Conservation (phyloP, 2,329 filamentous ascomycete species). For the Trichoderma koningii region DNA sequence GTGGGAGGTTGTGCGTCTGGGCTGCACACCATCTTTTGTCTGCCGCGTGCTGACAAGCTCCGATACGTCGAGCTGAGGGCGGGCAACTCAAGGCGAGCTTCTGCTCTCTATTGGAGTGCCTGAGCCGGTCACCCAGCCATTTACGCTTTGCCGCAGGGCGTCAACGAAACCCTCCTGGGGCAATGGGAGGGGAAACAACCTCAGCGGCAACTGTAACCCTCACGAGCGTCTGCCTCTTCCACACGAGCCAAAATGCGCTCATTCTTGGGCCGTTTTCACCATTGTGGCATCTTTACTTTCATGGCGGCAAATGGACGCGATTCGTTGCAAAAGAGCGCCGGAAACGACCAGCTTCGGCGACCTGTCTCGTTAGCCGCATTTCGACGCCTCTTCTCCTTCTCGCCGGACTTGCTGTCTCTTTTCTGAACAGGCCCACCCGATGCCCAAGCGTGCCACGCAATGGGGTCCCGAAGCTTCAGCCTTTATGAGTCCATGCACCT, state of each 20-base stretch:
- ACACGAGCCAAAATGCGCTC: neutral
- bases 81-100: neutral
- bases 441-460: constrained; percentile 18
- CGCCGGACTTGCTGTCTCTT: neutral
- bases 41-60: neutral
- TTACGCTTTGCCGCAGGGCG: constrained; percentile 15
- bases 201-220: constrained; percentile 18
- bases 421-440: constrained; percentile 9
- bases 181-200: constrained; percentile 15
- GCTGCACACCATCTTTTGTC: constrained; percentile 16
- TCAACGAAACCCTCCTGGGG: neutral
- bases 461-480: constrained; percentile 1
- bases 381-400: neutral
- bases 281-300: neutral
- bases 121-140: neutral
- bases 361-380: constrained; percentile 3
- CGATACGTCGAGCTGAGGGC: neutral
- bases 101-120: constrained; percentile 10
- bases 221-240: neutral
- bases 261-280: neutral
- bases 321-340: constrained; percentile 10
- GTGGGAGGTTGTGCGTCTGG: neutral
- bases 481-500: constrained; percentile 22
- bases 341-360: neutral
- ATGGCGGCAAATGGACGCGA: constrained; percentile 15